Conservation (phyloP, 2,329 filamentous ascomycete species). For the Bretziella fagacearum region DNA sequence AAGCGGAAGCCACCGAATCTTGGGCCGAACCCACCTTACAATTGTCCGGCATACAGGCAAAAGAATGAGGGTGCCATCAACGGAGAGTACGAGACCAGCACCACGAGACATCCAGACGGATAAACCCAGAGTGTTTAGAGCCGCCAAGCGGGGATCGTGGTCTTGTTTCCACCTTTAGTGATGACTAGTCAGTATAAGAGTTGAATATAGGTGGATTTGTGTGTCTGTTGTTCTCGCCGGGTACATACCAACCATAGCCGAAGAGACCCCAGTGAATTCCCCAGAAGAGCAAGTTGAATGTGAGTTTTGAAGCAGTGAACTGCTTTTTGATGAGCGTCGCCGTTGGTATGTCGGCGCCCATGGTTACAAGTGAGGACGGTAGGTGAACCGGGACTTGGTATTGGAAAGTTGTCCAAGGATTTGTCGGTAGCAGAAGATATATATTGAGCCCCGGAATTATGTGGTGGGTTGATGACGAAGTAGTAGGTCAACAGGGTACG, state of each 20-base stretch:
- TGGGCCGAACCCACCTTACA: conserved; percentile 68
- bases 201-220: neutral
- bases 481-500: neutral
- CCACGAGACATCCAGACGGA: conserved; percentile 96
- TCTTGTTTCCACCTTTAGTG: conserved; percentile 60
- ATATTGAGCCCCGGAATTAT: too few relatives aligned
- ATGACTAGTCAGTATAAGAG: conserved; percentile 16
- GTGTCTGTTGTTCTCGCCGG: neutral
- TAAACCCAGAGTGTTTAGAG: conserved; percentile 64
- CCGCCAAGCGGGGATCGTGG: conserved; percentile 47
- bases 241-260: conserved; percentile 61
- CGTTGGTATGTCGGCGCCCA: conserved; percentile 27
- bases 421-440: too few relatives aligned
- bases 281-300: conserved; percentile 74
- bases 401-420: too few relatives aligned
- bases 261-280: conserved; percentile 61
- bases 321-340: conserved; percentile 40
- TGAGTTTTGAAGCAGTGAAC: conserved; percentile 51
- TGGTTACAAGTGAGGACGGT: conserved; percentile 18
- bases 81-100: conserved; percentile 67
- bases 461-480: neutral
- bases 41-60: conserved; percentile 90
- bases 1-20: conserved; percentile 75
- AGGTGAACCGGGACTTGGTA: too few relatives aligned
- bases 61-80: conserved; percentile 77